A percentile compares a stretch with the other conserved stretches of the same genome.
Evolutionary conservation across 345 rosid genomes (phyloP).

Genomic region (Anastatica hierochuntica): DNA sequence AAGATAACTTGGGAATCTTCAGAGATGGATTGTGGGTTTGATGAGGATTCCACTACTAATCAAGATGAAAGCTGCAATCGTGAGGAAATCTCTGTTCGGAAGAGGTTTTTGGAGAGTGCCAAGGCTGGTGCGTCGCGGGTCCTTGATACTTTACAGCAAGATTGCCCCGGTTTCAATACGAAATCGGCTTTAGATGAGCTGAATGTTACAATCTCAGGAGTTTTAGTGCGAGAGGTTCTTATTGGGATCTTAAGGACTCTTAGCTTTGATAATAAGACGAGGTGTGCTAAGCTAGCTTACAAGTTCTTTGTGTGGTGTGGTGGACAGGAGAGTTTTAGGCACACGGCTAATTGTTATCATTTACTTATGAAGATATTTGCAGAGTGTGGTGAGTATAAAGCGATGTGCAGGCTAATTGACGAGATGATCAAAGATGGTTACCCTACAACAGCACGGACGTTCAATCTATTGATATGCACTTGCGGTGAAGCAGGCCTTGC

Average conservation of each 20-base stretch:
- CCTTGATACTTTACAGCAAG: constrained; percentile 56
- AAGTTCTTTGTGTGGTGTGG: constrained; percentile 78
- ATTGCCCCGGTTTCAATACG: constrained; percentile 64
- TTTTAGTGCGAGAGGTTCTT: constrained; percentile 78
- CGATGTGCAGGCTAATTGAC: constrained; percentile 80
- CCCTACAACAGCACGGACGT: constrained; percentile 64
- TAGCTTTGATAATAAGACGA: constrained; percentile 36
- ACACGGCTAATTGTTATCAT: constrained; percentile 51
- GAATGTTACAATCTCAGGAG: constrained; percentile 49
- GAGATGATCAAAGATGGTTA: constrained; percentile 79
- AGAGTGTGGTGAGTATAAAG: constrained; percentile 66
- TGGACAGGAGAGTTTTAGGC: constrained; percentile 45
- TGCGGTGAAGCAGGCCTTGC: constrained; percentile 74
- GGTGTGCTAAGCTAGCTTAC: constrained; percentile 64
- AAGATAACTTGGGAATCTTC: constrained; percentile 34
- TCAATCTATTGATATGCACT: constrained; percentile 67
- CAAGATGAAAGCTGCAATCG: background rate
- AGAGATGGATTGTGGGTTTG: constrained; percentile 24
- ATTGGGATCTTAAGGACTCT: constrained; percentile 42
- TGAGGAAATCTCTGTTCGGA: constrained; percentile 23
- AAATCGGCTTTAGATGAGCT: constrained; percentile 46
- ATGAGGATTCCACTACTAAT: constrained; percentile 7
- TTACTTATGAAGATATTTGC: constrained; percentile 75
- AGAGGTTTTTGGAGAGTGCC: constrained; percentile 28
- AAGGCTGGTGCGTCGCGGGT: constrained; percentile 41